These are phyloP conservation scores for Malassezia pachydermatis DNA, from an alignment of 1,284 basidiomycete species.

Conservation along the genomic window DNA sequence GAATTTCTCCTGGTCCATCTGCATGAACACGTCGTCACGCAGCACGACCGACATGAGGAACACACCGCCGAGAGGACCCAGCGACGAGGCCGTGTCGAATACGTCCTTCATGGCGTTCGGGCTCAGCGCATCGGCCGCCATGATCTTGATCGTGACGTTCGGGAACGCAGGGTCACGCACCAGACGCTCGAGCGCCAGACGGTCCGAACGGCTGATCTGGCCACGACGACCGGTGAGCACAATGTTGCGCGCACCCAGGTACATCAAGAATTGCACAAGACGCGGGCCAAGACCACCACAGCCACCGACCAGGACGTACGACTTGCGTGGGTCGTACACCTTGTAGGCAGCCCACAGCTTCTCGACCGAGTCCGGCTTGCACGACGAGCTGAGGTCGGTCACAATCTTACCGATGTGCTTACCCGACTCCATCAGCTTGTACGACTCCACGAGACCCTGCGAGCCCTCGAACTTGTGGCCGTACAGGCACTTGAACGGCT, in stretches of 20 bases:
- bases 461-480: constrained; percentile 16
- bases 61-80: constrained; percentile 16
- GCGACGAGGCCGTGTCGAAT: constrained; percentile 11
- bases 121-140: constrained; percentile 18
- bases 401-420: constrained; percentile 21
- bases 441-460: constrained; percentile 16
- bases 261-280: constrained; percentile 17
- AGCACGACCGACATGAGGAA: constrained; percentile 21
- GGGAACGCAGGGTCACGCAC: constrained; percentile 18
- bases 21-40: constrained; percentile 18
- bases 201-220: constrained; percentile 18
- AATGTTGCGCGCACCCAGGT: constrained; percentile 21
- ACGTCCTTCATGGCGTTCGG: constrained; percentile 15
- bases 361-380: neutral
- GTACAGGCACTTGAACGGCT: constrained; percentile 16
- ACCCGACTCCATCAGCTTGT: constrained; percentile 20
- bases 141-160: constrained; percentile 18
- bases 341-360: constrained; percentile 11
- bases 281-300: constrained; percentile 24
- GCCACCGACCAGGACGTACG: constrained; percentile 21
- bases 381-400: constrained; percentile 11
- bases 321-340: constrained; percentile 18
- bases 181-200: constrained; percentile 18
- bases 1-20: constrained; percentile 21
- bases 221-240: constrained; percentile 20